Conservation (phyloP, 176 grass and related monocot genomes). For the Eragrostis curvula region DNA sequence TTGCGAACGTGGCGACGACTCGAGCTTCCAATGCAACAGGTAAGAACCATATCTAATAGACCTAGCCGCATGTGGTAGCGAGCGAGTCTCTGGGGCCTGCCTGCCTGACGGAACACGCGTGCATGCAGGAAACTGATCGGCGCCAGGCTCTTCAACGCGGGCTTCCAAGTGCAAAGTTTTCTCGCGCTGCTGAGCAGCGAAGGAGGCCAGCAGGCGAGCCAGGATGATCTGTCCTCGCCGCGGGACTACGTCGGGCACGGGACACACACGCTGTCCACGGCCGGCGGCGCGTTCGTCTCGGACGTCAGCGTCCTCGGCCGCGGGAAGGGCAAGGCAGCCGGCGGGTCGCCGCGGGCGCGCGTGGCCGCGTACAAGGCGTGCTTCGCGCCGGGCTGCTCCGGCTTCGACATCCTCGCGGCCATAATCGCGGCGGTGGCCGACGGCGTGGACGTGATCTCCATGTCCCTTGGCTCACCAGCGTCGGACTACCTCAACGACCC, state of each 20-base stretch:
- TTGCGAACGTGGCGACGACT: slow-evolving; percentile 23
- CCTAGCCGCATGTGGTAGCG: no score
- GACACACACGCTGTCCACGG: slow-evolving; percentile 74
- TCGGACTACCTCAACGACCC: slow-evolving; percentile 46
- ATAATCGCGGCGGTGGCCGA: slow-evolving; percentile 49
- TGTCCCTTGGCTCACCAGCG: slow-evolving; percentile 42
- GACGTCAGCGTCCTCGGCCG: slow-evolving; percentile 50
- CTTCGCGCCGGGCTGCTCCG: slow-evolving; percentile 50
- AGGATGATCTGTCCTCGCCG: slow-evolving; percentile 51
- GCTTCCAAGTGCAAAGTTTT: background rate
- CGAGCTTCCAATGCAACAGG: slow-evolving; percentile 46
- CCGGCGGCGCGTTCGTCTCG: slow-evolving; percentile 48
- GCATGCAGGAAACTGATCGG: slow-evolving; percentile 69
- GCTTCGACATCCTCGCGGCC: slow-evolving; percentile 61
- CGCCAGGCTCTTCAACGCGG: slow-evolving; percentile 58
- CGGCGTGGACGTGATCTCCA: slow-evolving; percentile 69
- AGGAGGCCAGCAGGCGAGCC: background rate
- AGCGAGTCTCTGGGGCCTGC: no score
- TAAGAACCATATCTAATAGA: background rate
- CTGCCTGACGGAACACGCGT: background rate
- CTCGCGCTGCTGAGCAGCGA: background rate
- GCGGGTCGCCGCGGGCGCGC: slow-evolving; percentile 64
- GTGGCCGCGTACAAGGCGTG: slow-evolving; percentile 77
- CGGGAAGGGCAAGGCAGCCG: slow-evolving; percentile 59
- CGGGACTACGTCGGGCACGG: slow-evolving; percentile 66